phyloP scores from a whole-genome alignment of 345 rosid species.

The Bruguiera sexangula region DNA sequence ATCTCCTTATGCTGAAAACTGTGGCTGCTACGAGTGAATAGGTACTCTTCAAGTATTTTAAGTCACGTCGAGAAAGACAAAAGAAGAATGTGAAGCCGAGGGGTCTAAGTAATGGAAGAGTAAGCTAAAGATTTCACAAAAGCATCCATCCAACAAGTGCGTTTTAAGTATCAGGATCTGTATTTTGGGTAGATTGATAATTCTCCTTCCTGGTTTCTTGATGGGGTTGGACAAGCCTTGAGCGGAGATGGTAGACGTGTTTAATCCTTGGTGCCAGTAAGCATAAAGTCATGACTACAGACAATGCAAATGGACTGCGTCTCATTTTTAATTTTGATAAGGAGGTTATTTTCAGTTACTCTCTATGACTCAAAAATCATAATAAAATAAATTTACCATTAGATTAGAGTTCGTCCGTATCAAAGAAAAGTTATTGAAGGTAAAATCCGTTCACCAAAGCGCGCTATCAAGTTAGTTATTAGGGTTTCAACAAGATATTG shows the following conservation, averaged over 20 bases:
- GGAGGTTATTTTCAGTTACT: too few relatives aligned
- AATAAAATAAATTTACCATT: too few relatives aligned
- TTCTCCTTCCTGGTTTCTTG: slow-evolving; percentile 26
- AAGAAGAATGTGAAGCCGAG: neutral
- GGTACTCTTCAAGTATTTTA: neutral
- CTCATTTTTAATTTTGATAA: slow-evolving; percentile 36
- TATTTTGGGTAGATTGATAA: slow-evolving; percentile 25
- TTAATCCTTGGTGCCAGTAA: slow-evolving; percentile 21
- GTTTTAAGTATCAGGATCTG: slow-evolving; percentile 18
- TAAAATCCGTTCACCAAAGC: neutral
- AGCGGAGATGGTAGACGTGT: slow-evolving; percentile 11
- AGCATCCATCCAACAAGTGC: too few relatives aligned
- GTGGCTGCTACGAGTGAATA: too few relatives aligned
- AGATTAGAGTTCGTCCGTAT: slow-evolving; percentile 21
- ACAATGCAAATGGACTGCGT: slow-evolving; percentile 65
- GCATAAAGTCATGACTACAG: slow-evolving; percentile 34
- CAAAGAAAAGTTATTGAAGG: slow-evolving; percentile 32
- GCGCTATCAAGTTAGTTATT: neutral
- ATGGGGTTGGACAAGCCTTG: slow-evolving; percentile 23
- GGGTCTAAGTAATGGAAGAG: too few relatives aligned
- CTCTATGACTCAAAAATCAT: too few relatives aligned
- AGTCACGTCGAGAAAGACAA: too few relatives aligned
- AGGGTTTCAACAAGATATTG: neutral
- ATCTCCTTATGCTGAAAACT: too few relatives aligned
- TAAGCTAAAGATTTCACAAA: too few relatives aligned